These are phyloP conservation scores for Tuber magnatum DNA, from an alignment of 495 filamentous ascomycete genomes.

Conservation along the genomic window DNA sequence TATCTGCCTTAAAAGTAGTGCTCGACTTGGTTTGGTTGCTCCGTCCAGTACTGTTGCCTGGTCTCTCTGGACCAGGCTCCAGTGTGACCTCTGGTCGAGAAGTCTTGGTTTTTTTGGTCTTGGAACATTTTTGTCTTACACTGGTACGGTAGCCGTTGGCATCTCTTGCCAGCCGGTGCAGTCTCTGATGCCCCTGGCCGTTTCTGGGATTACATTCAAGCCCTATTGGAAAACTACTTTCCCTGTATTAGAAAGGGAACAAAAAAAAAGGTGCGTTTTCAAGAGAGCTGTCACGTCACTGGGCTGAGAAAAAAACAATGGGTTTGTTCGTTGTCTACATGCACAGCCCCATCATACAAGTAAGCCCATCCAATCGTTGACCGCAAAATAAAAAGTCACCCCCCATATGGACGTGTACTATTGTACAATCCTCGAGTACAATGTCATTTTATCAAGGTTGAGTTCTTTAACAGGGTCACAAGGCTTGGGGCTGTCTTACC, in stretches of 20 bases:
- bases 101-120: not conserved
- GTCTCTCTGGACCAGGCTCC: not conserved
- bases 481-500: not conserved
- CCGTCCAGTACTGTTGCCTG: not conserved
- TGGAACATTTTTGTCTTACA: not conserved
- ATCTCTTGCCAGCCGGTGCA: not conserved
- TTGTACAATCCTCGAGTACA: not conserved
- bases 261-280: not conserved
- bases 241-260: not conserved
- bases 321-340: not conserved
- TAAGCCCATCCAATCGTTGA: not conserved
- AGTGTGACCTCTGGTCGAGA: not conserved
- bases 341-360: not conserved
- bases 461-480: not conserved
- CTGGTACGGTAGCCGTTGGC: not conserved
- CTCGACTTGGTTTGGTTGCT: not conserved
- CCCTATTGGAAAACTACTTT: not conserved
- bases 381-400: not conserved
- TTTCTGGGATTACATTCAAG: not conserved
- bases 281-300: not conserved
- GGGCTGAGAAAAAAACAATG: not conserved
- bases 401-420: not conserved
- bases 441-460: not conserved
- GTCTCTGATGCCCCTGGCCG: not conserved
- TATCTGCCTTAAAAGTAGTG: not conserved